phyloP scores from a whole-genome alignment of 306 rosid genomes.

The Lathyrus aphaca region DNA sequence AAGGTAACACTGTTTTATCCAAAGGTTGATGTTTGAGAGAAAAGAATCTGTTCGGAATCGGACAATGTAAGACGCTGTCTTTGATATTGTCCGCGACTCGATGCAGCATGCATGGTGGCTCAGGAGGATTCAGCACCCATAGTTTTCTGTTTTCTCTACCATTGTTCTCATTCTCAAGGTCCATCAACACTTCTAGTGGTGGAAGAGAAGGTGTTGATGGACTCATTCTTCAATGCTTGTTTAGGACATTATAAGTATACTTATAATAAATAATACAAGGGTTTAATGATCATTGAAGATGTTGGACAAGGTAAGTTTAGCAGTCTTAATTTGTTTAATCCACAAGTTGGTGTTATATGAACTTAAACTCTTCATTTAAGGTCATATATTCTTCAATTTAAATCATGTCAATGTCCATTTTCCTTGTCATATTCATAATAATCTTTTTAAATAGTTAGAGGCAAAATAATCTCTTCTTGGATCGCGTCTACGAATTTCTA shows the following conservation, averaged over 20 bases:
- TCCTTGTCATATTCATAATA: not conserved
- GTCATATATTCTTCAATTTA: conserved; percentile 7
- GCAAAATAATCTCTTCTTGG: too few species aligned
- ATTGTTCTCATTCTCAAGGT: conserved; percentile 47
- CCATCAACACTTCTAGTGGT: conserved; percentile 30
- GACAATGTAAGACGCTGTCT: conserved; percentile 22
- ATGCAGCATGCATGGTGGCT: conserved; percentile 54
- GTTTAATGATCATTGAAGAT: not conserved
- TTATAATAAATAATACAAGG: conserved; percentile 2
- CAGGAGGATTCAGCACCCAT: conserved; percentile 69
- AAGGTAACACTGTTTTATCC: conserved; percentile 8
- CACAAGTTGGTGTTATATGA: conserved; percentile 16
- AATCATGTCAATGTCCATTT: not conserved
- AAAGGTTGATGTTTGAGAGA: conserved; percentile 43
- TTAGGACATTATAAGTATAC: conserved; percentile 2
- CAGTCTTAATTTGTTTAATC: conserved; percentile 9
- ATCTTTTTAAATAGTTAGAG: not conserved
- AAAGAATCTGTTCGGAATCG: conserved; percentile 29
- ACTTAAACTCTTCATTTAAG: conserved; percentile 15
- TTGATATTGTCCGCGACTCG: conserved; percentile 43
- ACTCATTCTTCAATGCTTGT: not conserved
- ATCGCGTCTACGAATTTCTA: too few species aligned
- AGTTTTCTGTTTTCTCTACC: conserved; percentile 35
- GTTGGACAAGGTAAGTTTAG: not conserved
- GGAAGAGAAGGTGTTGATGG: not conserved